Conservation (phyloP, 345 rosid species). For the Brassica incana region DNA sequence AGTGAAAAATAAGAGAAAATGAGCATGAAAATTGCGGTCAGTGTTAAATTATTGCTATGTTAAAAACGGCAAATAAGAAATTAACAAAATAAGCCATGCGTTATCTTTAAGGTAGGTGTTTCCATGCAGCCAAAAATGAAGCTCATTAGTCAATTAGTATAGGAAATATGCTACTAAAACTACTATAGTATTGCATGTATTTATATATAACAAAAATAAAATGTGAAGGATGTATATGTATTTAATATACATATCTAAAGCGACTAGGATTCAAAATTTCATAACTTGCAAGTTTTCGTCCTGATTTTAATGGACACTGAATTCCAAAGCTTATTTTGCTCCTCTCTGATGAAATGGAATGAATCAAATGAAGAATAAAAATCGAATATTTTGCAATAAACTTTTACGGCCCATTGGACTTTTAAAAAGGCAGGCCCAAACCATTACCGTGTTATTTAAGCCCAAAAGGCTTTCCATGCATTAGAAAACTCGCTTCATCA, state of each 20-base stretch:
- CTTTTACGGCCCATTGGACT: neutral
- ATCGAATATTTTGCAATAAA: neutral
- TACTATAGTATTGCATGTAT: too few relatives aligned
- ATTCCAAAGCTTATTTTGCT: neutral
- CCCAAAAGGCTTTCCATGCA: neutral
- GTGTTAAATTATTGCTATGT: neutral
- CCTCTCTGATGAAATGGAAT: neutral
- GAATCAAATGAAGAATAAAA: neutral
- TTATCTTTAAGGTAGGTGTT: neutral
- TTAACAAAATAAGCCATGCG: slow-evolving; percentile 8
- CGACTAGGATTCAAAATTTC: too few relatives aligned
- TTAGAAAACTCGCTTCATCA: neutral
- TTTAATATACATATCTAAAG: too few relatives aligned
- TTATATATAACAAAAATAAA: too few relatives aligned
- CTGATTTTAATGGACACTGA: too few relatives aligned
- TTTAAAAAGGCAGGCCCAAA: neutral
- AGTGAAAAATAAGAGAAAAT: slow-evolving; percentile 1
- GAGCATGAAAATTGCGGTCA: slow-evolving; percentile 16
- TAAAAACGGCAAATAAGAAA: neutral
- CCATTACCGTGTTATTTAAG: neutral
- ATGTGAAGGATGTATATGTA: too few relatives aligned
- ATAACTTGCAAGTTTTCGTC: too few relatives aligned
- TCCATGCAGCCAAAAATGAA: neutral
- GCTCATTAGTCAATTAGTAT: neutral
- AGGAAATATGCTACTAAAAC: too few relatives aligned